Percentiles rank a stretch among this genome's conserved stretches.
Conservation (phyloP, 1,139 yeast genomes). For the Wickerhamiella infanticola region DNA sequence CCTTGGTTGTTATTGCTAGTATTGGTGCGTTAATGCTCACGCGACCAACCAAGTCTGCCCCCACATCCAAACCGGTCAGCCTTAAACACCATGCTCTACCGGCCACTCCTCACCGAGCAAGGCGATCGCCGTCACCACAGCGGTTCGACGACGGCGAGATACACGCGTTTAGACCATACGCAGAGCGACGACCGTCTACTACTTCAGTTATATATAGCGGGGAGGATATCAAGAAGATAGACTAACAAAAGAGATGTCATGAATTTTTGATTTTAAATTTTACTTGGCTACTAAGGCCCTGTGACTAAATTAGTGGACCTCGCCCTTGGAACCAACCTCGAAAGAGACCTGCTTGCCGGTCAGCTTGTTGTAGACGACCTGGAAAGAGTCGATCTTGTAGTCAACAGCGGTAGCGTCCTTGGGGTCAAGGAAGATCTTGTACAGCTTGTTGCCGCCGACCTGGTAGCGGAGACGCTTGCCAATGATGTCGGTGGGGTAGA, state of each 20-base stretch:
- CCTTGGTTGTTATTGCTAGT: too few relatives aligned
- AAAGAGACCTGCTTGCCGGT: slow-evolving; percentile 99
- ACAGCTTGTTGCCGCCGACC: slow-evolving; percentile 98
- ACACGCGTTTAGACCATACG: not conserved
- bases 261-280: not conserved
- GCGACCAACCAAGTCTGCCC: too few relatives aligned
- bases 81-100: not conserved
- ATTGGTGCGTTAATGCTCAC: too few relatives aligned
- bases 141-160: not conserved
- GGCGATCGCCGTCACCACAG: not conserved
- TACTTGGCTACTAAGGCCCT: not conserved
- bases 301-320: slow-evolving; percentile 12
- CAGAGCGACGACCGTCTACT: not conserved
- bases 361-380: slow-evolving; percentile 94
- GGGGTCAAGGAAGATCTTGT: slow-evolving; percentile 95
- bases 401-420: slow-evolving; percentile 96
- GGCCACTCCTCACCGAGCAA: not conserved
- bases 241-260: not conserved
- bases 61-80: too few relatives aligned
- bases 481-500: slow-evolving; percentile 97
- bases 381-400: slow-evolving; percentile 99
- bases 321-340: slow-evolving; percentile 39
- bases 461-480: slow-evolving; percentile 99
- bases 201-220: not conserved
- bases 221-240: not conserved